phyloP scores from a whole-genome alignment of 1,139 yeast genomes.

The Taphrina wiesneri region DNA sequence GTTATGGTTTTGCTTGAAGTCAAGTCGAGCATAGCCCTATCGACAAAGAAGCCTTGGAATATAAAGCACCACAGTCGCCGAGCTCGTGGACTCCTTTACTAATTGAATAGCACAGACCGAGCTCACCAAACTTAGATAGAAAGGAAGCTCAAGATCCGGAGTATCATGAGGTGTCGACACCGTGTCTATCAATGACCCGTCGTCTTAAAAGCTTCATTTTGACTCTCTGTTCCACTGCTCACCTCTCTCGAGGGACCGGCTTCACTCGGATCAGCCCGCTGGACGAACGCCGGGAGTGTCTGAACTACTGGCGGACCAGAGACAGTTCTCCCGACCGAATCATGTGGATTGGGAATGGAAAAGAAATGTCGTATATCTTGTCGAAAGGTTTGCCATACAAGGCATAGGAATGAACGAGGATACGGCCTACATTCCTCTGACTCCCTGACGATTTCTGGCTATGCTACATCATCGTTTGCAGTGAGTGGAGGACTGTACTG shows the following conservation, averaged over 20 bases:
- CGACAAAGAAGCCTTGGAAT: constrained; percentile 32
- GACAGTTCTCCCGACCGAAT: constrained; percentile 21
- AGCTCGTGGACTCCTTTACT: constrained; percentile 8
- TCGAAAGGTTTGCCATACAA: neutral
- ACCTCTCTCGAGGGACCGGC: constrained; percentile 21
- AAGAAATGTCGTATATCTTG: neutral
- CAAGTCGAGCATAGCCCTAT: constrained; percentile 30
- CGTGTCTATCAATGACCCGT: constrained; percentile 18
- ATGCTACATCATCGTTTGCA: neutral
- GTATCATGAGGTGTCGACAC: neutral
- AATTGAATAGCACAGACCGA: constrained; percentile 24
- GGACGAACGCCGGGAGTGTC: constrained; percentile 22
- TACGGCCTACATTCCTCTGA: neutral
- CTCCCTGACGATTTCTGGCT: neutral
- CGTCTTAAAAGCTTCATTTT: constrained; percentile 20
- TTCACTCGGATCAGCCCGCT: constrained; percentile 19
- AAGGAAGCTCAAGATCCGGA: constrained; percentile 27
- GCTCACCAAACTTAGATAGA: constrained; percentile 28
- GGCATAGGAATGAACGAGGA: neutral
- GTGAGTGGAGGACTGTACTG: neutral
- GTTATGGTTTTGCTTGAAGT: constrained; percentile 29
- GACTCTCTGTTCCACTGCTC: constrained; percentile 13
- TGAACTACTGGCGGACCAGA: constrained; percentile 21
- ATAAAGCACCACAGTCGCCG: constrained; percentile 10
- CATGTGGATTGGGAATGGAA: neutral